Percentiles rank a stretch among this genome's conserved stretches.
Conservation (phyloP, 495 filamentous ascomycete species). For the Penicillium angulare region DNA sequence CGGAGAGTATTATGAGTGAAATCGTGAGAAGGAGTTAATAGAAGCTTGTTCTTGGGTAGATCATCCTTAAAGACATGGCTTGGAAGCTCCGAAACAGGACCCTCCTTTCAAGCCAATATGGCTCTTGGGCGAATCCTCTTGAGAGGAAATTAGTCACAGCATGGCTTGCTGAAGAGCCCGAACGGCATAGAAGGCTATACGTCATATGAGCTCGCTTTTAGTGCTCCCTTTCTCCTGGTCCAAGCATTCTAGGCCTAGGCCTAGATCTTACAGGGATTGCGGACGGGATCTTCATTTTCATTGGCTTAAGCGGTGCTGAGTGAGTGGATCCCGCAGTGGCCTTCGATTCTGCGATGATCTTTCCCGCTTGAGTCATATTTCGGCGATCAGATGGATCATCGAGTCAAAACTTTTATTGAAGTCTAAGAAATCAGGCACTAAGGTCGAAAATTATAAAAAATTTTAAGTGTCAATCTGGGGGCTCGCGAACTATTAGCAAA, state of each 20-base stretch:
- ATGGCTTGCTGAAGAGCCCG: slow-evolving; percentile 8
- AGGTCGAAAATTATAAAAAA: neutral
- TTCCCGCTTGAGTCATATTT: too few relatives aligned
- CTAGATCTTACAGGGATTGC: neutral
- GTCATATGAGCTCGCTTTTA: slow-evolving; percentile 8
- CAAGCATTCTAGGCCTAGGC: slow-evolving; percentile 6
- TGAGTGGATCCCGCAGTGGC: neutral
- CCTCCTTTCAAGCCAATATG: neutral
- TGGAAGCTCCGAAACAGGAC: too few relatives aligned
- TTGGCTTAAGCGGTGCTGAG: neutral
- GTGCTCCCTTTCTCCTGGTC: slow-evolving; percentile 7
- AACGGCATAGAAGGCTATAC: slow-evolving; percentile 5
- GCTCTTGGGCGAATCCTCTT: slow-evolving; percentile 19
- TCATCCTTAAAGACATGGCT: too few relatives aligned
- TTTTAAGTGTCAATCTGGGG: neutral
- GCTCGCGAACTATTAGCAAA: slow-evolving; percentile 1
- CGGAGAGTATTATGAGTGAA: neutral
- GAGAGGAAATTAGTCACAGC: slow-evolving; percentile 10
- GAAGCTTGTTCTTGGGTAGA: too few relatives aligned
- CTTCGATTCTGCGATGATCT: too few relatives aligned
- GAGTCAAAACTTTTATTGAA: neutral
- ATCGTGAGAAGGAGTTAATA: neutral
- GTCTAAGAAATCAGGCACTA: neutral
- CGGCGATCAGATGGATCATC: too few relatives aligned
- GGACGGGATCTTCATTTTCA: neutral